These are phyloP conservation scores for Alternaria triticina DNA, from an alignment of 2,329 filamentous ascomycete genomes.

Conservation along the genomic window DNA sequence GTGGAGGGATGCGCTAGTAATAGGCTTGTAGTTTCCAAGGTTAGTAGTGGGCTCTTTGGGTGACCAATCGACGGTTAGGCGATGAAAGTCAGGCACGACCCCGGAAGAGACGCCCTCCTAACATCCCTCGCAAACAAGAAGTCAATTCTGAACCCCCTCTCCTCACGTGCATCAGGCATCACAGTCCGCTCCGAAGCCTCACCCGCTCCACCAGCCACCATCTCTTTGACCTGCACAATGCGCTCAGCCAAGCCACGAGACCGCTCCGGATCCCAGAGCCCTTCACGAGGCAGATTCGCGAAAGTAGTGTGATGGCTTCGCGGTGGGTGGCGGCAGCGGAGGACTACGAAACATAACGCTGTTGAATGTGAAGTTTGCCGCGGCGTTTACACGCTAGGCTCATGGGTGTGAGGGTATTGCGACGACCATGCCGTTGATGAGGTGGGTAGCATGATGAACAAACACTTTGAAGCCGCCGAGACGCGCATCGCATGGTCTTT, in stretches of 20 bases:
- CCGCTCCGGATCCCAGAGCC: background rate
- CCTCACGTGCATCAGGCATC: background rate
- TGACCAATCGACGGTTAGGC: no score
- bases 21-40: no score
- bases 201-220: background rate
- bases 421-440: accelerated
- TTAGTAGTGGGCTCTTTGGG: no score
- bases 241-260: background rate
- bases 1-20: no score
- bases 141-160: background rate
- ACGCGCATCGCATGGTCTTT: background rate
- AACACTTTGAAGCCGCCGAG: background rate
- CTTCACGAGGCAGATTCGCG: background rate
- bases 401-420: background rate
- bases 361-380: background rate
- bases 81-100: no score
- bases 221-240: background rate
- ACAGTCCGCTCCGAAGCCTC: background rate
- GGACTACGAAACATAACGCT: background rate
- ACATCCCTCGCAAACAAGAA: background rate
- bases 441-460: accelerated
- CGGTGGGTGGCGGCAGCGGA: background rate
- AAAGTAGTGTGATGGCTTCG: background rate
- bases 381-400: accelerated
- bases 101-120: no score